These are phyloP conservation scores for Emmonsiellopsis sp. DNA, from an alignment of 2,329 filamentous ascomycete genomes.

Conservation along the genomic window DNA sequence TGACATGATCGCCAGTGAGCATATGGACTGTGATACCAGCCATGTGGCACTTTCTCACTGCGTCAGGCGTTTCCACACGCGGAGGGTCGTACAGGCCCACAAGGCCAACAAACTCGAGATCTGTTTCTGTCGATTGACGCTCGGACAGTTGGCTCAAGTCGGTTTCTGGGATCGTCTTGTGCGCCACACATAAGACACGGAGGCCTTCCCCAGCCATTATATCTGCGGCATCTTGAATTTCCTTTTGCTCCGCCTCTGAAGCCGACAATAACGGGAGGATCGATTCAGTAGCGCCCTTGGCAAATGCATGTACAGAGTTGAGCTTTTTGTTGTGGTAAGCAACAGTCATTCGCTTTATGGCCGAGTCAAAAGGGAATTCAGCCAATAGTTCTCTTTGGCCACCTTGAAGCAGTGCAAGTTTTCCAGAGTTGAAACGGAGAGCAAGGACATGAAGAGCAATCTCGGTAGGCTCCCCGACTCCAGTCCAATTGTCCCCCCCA, in stretches of 20 bases:
- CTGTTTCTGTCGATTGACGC: conserved; percentile 52
- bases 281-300: conserved; percentile 54
- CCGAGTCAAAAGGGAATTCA: conserved; percentile 60
- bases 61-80: conserved; percentile 61
- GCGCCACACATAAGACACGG: conserved; percentile 43
- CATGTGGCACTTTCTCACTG: conserved; percentile 57
- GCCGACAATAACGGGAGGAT: conserved; percentile 52
- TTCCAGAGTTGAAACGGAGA: conserved; percentile 48
- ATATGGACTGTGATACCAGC: conserved; percentile 69
- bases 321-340: conserved; percentile 37
- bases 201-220: conserved; percentile 52
- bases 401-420: conserved; percentile 39
- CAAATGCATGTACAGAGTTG: conserved; percentile 10
- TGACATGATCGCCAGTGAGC: conserved; percentile 68
- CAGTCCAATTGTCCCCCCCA: conserved; percentile 43
- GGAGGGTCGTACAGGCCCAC: conserved; percentile 76
- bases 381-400: conserved; percentile 43
- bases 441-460: conserved; percentile 62
- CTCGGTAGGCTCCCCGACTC: conserved; percentile 55
- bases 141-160: conserved; percentile 40
- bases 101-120: conserved; percentile 63
- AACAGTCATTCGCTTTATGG: conserved; percentile 62
- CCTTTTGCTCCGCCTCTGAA: conserved; percentile 41
- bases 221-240: conserved; percentile 54
- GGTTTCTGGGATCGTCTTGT: conserved; percentile 24